phyloP scores from a whole-genome alignment of 169 alveolate species.

The Cryptosporidium canis region DNA sequence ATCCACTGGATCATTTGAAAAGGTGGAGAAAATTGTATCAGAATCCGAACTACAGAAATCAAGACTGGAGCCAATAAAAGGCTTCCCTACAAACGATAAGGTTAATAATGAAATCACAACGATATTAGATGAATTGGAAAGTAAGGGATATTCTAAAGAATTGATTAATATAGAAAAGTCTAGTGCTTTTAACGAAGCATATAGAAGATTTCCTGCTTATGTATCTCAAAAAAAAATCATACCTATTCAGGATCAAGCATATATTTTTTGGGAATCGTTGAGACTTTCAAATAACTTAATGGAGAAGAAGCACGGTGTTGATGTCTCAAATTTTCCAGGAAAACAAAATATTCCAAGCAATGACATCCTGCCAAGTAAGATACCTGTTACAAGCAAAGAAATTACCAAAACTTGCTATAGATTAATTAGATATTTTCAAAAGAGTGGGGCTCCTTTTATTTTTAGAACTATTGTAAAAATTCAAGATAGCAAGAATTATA shows the following conservation, averaged over 20 bases:
- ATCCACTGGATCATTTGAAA: conserved; percentile 19
- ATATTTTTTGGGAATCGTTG: conserved; percentile 50
- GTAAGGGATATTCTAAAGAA: neutral
- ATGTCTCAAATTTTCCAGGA: conserved; percentile 45
- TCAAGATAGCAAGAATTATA: neutral
- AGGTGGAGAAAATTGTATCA: neutral
- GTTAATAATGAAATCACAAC: neutral
- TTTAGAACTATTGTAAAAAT: neutral
- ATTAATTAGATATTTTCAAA: conserved; percentile 54
- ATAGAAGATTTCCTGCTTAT: conserved; percentile 50
- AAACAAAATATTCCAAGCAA: conserved; percentile 7
- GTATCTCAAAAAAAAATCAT: conserved; percentile 66
- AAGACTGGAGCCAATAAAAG: neutral
- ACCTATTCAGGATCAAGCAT: conserved; percentile 20
- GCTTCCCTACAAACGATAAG: conserved; percentile 1
- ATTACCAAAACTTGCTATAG: conserved; percentile 35
- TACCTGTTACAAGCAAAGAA: conserved; percentile 20
- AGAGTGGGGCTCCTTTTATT: conserved; percentile 23
- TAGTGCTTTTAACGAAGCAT: conserved; percentile 3
- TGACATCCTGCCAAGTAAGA: conserved; percentile 32
- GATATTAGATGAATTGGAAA: neutral
- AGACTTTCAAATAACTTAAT: conserved; percentile 14
- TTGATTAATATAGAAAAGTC: neutral
- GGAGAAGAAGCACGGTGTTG: conserved; percentile 2
- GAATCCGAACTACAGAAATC: neutral